Evolutionary conservation across 129 eudicot species (phyloP).

Genomic region (Chrysanthemum makinoi): DNA sequence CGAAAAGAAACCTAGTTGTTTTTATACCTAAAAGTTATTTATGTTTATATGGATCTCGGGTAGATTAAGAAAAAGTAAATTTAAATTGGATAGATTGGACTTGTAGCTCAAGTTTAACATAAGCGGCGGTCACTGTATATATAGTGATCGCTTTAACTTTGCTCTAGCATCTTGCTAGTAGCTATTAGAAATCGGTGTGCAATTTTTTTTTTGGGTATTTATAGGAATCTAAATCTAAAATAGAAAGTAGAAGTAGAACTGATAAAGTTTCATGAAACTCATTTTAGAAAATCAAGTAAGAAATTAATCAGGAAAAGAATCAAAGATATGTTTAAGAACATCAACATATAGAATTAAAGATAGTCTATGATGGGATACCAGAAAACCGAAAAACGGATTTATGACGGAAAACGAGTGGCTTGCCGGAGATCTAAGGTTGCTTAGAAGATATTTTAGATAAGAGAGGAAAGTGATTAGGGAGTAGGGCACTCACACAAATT

Average conservation of each 20-base stretch:
- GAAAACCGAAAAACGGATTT: neutral
- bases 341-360: neutral
- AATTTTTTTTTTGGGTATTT: no score
- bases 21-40: no score
- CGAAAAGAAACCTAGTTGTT: neutral
- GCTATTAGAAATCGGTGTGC: no score
- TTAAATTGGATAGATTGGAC: no score
- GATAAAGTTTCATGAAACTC: neutral
- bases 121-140: no score
- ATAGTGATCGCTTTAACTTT: no score
- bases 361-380: neutral
- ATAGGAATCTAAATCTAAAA: neutral
- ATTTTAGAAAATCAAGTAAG: neutral
- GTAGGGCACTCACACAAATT: slow-evolving; percentile 33
- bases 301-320: neutral
- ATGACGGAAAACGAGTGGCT: neutral
- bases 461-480: slow-evolving; percentile 31
- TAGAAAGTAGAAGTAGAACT: slow-evolving; percentile 13
- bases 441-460: slow-evolving; percentile 14
- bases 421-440: slow-evolving; percentile 28
- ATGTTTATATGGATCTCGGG: no score
- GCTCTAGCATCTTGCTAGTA: no score
- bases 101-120: neutral
- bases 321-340: slow-evolving; percentile 1
- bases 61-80: no score